Percentiles rank a stretch among this genome's conserved stretches.
Conservation (phyloP, 1,284 basidiomycete species). For the Trichosporon coremiiforme region DNA sequence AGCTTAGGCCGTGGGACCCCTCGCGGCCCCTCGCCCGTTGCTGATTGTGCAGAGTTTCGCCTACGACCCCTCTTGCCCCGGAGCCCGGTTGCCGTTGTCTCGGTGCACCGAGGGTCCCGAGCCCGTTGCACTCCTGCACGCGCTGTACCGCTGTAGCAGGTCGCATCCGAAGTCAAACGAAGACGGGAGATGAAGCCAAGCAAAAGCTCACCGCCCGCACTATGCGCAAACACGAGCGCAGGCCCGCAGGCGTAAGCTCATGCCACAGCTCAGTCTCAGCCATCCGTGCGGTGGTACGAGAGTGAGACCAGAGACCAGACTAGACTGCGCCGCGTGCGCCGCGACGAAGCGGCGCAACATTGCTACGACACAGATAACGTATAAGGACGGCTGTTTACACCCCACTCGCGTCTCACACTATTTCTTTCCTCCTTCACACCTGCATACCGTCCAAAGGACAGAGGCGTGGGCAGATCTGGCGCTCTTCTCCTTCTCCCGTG, state of each 20-base stretch:
- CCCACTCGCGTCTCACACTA: background rate
- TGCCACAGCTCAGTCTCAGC: too few species aligned
- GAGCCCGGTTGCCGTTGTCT: too few species aligned
- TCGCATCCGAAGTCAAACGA: background rate
- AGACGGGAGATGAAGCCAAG: background rate
- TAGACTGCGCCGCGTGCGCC: too few species aligned
- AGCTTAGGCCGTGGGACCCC: slow-evolving; percentile 9
- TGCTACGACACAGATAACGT: background rate
- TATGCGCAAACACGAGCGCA: background rate
- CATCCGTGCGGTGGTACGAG: too few species aligned
- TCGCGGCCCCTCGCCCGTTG: slow-evolving; percentile 11
- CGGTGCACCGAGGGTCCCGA: too few species aligned
- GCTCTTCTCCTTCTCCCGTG: too few species aligned
- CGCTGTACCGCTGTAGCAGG: background rate
- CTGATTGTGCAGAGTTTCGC: background rate
- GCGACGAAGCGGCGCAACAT: too few species aligned
- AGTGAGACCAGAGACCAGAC: too few species aligned
- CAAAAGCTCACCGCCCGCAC: too few species aligned
- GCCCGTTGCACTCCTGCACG: too few species aligned
- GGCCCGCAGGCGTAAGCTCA: background rate
- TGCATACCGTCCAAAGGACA: too few species aligned
- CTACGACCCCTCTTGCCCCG: background rate
- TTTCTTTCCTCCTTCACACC: too few species aligned
- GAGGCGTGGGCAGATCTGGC: background rate
- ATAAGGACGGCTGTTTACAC: background rate